Base-by-base conservation (phyloP, 495 filamentous ascomycete species). In the Neurospora pannonica region DNA sequence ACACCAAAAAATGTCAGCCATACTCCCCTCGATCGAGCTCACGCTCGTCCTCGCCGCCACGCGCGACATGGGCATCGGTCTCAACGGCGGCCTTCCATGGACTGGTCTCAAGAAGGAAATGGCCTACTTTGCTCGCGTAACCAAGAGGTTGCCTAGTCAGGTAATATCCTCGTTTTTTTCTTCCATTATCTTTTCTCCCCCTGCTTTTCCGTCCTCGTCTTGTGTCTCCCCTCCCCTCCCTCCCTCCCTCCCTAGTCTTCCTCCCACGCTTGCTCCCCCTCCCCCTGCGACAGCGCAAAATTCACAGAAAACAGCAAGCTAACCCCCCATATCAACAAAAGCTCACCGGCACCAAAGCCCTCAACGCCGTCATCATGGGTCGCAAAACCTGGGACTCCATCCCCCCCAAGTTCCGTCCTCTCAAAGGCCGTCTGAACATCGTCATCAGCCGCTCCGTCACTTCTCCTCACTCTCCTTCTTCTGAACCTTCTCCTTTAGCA, bases 321-420 rank as follows among this genome's bases (percentile, higher is more conserved):
- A 77, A 62, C 17, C 5, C 13, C 71, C 40, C 38, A 11, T 39
- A 15, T 17, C 39, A 40, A 2, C 39, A 38, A 78, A 38, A 75
- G 74, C 37, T 71, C 54, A 43, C 62, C 37, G 40, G 77, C 60
- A 67, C 54, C 28, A 21, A 75, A n/a, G 75, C 77, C 36, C 60
- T 81, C 21, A 99, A 98, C 79, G 92, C 92, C 0, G 91, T 99
- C 34, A 91, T 99, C 78, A 99, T 99, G 95, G 96, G 96, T 70
- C 92, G 96, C 76, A 97, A 96, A 83, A 98, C 96, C 0, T 99
- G 94, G 90, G 92, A 95, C 37, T 92, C 89, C 62, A 94, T 99
- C 5, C 95, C 95, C 3, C 77, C 82, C 0, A 84, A 83, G 15
- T 92, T 94, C 77, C 87, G 94, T n/a, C 96, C 96, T 38, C 84